Evolutionary conservation across 2,329 filamentous ascomycete species (phyloP).

Genomic region (Pseudofabraea citricarpa): DNA sequence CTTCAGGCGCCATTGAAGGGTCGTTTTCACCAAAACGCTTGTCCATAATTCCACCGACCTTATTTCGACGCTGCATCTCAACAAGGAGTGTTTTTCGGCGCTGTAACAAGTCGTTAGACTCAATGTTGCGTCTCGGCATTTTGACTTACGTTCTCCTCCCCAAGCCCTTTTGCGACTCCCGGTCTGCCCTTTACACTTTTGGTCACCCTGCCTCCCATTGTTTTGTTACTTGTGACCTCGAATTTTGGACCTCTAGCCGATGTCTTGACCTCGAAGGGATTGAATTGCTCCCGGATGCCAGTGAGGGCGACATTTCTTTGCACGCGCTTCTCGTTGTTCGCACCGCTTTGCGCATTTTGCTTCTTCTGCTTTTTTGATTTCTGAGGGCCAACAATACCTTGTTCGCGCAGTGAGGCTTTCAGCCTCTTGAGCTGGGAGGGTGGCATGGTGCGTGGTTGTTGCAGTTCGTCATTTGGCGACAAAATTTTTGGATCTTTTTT

Average conservation of each 20-base stretch:
- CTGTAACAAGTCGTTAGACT: constrained; percentile 32
- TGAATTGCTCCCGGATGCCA: constrained; percentile 91
- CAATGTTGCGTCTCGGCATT: constrained; percentile 2
- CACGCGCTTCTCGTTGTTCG: constrained; percentile 66
- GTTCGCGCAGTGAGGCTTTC: constrained; percentile 83
- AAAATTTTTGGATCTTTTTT: constrained; percentile 13
- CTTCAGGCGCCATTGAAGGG: constrained; percentile 86
- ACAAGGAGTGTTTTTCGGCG: constrained; percentile 79
- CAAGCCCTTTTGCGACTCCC: constrained; percentile 76
- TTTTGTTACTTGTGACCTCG: constrained; percentile 68
- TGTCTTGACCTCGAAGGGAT: constrained; percentile 92
- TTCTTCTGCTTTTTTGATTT: constrained; percentile 94
- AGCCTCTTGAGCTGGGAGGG: constrained; percentile 95
- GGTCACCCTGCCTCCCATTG: constrained; percentile 44
- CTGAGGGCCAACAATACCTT: constrained; percentile 85
- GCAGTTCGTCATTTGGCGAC: background rate
- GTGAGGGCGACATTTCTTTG: constrained; percentile 74
- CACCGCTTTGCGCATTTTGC: constrained; percentile 62
- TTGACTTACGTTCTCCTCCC: constrained; percentile 71
- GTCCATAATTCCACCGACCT: constrained; percentile 88
- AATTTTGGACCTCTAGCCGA: constrained; percentile 77
- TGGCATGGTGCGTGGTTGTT: constrained; percentile 56
- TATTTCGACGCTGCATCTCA: constrained; percentile 84
- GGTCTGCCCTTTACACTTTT: constrained; percentile 67
- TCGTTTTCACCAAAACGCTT: constrained; percentile 94